These are phyloP conservation scores for Sarocladiaceae sp. DNA, from an alignment of 2,329 filamentous ascomycete genomes.

Conservation along the genomic window DNA sequence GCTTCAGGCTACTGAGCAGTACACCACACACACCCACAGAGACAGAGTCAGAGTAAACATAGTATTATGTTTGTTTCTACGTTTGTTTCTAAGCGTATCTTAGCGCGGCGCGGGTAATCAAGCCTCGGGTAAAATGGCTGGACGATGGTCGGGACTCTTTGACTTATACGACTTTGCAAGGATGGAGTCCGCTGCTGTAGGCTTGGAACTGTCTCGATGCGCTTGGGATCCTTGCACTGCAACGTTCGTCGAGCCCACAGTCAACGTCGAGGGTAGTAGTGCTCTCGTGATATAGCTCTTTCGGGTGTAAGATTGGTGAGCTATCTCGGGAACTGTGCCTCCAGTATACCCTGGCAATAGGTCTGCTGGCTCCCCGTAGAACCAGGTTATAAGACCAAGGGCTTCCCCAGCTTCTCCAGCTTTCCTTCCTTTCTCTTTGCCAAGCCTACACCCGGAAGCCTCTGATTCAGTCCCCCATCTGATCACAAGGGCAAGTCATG, in stretches of 20 bases:
- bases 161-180: background rate
- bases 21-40: too few relatives aligned
- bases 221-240: background rate
- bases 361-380: too few relatives aligned
- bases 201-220: background rate
- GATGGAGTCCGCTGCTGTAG: background rate
- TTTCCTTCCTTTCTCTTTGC: background rate
- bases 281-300: too few relatives aligned
- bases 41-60: too few relatives aligned
- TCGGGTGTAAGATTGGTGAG: too few relatives aligned
- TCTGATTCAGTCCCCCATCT: background rate
- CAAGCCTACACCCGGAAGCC: background rate
- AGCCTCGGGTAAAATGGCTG: background rate
- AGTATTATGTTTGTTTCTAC: background rate
- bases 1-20: too few relatives aligned
- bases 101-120: background rate
- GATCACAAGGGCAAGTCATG: slow-evolving; percentile 20
- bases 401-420: too few relatives aligned
- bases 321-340: too few relatives aligned
- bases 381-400: too few relatives aligned
- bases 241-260: too few relatives aligned
- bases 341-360: too few relatives aligned
- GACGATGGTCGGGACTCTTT: background rate
- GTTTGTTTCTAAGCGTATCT: slow-evolving; percentile 10
- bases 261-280: too few relatives aligned